phyloP scores from a whole-genome alignment of 495 filamentous ascomycete genomes.

The Xylaria sp. region DNA sequence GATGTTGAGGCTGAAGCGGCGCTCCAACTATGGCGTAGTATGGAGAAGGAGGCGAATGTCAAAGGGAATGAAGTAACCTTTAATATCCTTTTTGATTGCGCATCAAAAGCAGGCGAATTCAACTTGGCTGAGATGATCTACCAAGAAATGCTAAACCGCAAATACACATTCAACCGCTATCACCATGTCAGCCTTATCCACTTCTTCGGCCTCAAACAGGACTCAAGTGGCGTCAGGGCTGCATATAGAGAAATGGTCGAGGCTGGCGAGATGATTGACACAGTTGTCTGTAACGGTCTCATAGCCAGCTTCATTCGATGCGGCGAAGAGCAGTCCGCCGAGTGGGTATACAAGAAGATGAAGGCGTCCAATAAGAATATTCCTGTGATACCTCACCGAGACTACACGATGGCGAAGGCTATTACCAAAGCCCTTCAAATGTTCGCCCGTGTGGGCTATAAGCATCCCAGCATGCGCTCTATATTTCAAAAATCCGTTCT shows the following conservation, averaged over 20 bases:
- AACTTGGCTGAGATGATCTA: slow-evolving; percentile 82
- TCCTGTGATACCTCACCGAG: slow-evolving; percentile 44
- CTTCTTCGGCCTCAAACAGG: slow-evolving; percentile 73
- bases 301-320: slow-evolving; percentile 77
- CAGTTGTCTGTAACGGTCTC: slow-evolving; percentile 82
- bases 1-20: slow-evolving; percentile 72
- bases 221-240: slow-evolving; percentile 70
- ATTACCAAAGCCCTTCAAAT: slow-evolving; percentile 63
- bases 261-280: slow-evolving; percentile 86
- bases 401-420: slow-evolving; percentile 55
- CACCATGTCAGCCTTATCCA: slow-evolving; percentile 83
- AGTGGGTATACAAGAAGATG: slow-evolving; percentile 84
- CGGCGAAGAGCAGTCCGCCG: slow-evolving; percentile 73
- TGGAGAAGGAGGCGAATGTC: slow-evolving; percentile 78
- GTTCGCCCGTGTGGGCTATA: slow-evolving; percentile 52
- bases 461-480: slow-evolving; percentile 49
- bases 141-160: slow-evolving; percentile 76
- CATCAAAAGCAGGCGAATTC: slow-evolving; percentile 83
- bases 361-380: slow-evolving; percentile 58
- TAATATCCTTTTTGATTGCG: slow-evolving; percentile 89
- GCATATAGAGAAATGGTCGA: slow-evolving; percentile 80
- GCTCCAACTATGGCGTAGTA: slow-evolving; percentile 84
- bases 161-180: slow-evolving; percentile 70
- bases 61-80: slow-evolving; percentile 75
- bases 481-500: slow-evolving; percentile 61